Evolutionary conservation across 2,329 filamentous ascomycete genomes (phyloP), one percentile per base, ranked within the genome.

Genomic region (Arthrobotrys entomopaga): DNA sequence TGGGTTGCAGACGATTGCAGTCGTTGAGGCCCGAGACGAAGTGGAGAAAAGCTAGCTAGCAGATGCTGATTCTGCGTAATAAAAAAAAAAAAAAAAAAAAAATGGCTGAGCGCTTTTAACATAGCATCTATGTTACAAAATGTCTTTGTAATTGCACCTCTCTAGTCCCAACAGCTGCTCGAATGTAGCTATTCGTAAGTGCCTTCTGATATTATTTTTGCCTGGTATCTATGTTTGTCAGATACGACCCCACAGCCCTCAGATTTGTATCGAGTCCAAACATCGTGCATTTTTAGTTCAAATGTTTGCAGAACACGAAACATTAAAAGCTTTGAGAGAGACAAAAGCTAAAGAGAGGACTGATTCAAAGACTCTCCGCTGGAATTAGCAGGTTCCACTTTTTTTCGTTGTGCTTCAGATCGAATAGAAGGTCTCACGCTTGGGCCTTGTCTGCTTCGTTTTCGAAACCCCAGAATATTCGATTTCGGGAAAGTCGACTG

Each of bases 401-500:
- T 56, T n/a, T 54, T 56, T 24, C 11, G 7, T 42, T 10, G n/a
- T n/a, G 6, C 8, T n/a, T 56, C 26, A 20, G 38, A 58, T 15
- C 38, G 52, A 38, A 2, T 2, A 20, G 38, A 38, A 38, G 5
- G 26, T 53, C 24, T 53, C 11, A 42, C 52, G 52, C 52, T 40
- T 22, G 29, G 52, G 29, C 52, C 52, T 56, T 56, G 20, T 11
- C n/a, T 2, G 1, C 13, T 34, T 34, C 20, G 16, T 24, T 46
- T 46, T 10, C 10, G 29, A 59, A 48, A 49, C 54, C 52, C 60
- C 56, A 66, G 54, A 65, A 71, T 63, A 57, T 59, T 65, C 61
- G 61, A 61, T 57, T 73, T 73, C 56, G 49, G 69, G 69, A 73
- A 73, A 66, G 61, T 49, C 54, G 48, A 42, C 50, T 60, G 40